Base-by-base conservation (phyloP, 202 grass and related monocot genomes). In the Musa balbisiana region DNA sequence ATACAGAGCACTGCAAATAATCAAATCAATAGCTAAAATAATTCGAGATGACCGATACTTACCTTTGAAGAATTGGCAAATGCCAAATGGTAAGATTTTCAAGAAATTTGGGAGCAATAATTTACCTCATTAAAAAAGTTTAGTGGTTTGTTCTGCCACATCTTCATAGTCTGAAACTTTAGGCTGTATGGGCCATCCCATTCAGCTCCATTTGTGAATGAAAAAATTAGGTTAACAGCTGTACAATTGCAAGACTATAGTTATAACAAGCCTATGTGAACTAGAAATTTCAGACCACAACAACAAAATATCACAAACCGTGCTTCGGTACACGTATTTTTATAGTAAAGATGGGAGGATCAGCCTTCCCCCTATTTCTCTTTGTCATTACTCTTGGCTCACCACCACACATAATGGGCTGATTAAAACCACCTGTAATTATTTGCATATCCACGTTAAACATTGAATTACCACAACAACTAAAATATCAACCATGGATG, bases 381-480 rank as follows among this genome's bases (percentile, higher is more conserved):
- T 80, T 82, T 62, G 90, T 87, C 93, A 97, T 97, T 72, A 89
- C 82, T 87, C 93, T 92, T 23, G 93, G 90, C 79, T 91, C 88
- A 52, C 90, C 84, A 60, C 93, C 88, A 27, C 93, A 97, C 93
- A 93, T 97, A 76, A 97, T 97, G 22, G 93, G 93, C 81, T 97
- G 93, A 85, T 97, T 97, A 83, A 97, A 97, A 10, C 93, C 93
- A 43, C 93, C 89, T 92, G 76, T 16, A 19, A 24, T 54, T 58
- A n/a, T 15, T 81, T 74, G 68, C 16, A 10, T 58, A 27, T 75
- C 33, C 12, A 70, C 8, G 9, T 29, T 11, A 51, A 59, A 68
- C 9, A 53, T 15, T 17, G 19, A 22, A 75, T 11, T 17, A 62
- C 2, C 23, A 26, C 56, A 27, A 13, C 3, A 63, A 58, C 66